phyloP scores from a whole-genome alignment of 257 asterid genomes.

The Craterostigma plantagineum region DNA sequence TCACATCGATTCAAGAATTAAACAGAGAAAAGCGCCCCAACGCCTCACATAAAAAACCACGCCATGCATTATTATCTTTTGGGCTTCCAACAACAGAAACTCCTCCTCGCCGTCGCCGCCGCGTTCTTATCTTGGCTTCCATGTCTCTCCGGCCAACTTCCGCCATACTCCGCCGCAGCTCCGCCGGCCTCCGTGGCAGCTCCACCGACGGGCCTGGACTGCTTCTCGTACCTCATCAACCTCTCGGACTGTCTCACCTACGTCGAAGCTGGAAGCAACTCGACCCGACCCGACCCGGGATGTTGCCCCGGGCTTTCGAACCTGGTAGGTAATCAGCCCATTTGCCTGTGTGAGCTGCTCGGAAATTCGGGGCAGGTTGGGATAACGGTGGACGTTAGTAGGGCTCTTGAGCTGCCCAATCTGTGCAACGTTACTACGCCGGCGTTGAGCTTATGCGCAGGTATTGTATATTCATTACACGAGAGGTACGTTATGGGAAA shows the following conservation, averaged over 20 bases:
- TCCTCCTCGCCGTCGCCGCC: neutral
- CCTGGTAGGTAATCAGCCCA: constrained; percentile 33
- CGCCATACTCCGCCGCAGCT: constrained; percentile 5
- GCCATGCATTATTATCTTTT: too few species aligned
- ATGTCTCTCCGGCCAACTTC: constrained; percentile 4
- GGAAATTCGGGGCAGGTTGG: constrained; percentile 26
- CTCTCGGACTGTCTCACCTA: constrained; percentile 45
- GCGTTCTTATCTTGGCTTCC: constrained; percentile 10
- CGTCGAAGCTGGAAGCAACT: constrained; percentile 36
- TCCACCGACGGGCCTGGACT: constrained; percentile 19
- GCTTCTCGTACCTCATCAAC: constrained; percentile 20
- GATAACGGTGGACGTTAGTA: constrained; percentile 19
- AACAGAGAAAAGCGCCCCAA: too few species aligned
- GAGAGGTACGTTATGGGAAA: too few species aligned
- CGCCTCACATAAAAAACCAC: too few species aligned
- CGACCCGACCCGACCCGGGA: constrained; percentile 36
- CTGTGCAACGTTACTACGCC: constrained; percentile 39
- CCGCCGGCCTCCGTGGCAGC: constrained; percentile 8
- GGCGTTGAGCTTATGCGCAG: constrained; percentile 37
- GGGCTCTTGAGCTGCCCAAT: constrained; percentile 40
- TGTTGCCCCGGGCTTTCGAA: constrained; percentile 55
- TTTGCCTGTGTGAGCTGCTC: constrained; percentile 50
- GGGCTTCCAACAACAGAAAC: too few species aligned
- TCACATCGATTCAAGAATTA: too few species aligned
- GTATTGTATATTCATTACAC: constrained; percentile 13